phyloP scores from a whole-genome alignment of 164 flowering plant genomes.

The Aristolochia californica region DNA sequence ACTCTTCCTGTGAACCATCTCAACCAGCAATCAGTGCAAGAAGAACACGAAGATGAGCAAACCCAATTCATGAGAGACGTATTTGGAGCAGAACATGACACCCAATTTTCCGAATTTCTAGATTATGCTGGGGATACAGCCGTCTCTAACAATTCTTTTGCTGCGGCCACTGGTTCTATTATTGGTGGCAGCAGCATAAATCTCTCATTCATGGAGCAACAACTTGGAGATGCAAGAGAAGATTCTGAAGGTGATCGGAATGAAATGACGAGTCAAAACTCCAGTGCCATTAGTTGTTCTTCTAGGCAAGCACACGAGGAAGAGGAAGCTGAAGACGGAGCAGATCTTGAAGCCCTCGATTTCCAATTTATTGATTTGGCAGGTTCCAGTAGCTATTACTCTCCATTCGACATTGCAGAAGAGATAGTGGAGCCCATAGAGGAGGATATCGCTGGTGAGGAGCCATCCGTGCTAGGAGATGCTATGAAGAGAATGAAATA shows the following conservation, averaged over 20 bases:
- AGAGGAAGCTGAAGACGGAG: conserved; percentile 6
- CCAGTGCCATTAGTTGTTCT: too few relatives aligned
- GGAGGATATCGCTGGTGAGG: conserved; percentile 18
- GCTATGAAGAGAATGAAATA: conserved; percentile 51
- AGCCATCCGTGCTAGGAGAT: conserved; percentile 21
- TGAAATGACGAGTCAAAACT: neutral
- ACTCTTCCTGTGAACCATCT: conserved; percentile 3
- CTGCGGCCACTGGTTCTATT: neutral
- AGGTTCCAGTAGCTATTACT: conserved; percentile 16
- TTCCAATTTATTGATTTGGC: conserved; percentile 25
- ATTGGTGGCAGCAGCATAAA: neutral
- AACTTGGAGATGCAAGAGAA: neutral
- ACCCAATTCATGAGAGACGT: too few relatives aligned
- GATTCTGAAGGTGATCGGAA: conserved; percentile 9
- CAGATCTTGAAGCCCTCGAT: conserved; percentile 21
- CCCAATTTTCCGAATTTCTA: conserved; percentile 9
- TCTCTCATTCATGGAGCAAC: conserved; percentile 1
- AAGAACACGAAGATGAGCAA: neutral
- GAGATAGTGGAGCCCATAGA: conserved; percentile 25
- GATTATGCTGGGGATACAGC: conserved; percentile 3
- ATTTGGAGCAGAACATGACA: conserved; percentile 2
- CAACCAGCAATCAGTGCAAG: conserved; percentile 6
- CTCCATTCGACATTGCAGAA: conserved; percentile 30
- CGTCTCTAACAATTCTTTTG: neutral
- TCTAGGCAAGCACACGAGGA: too few relatives aligned